Base-by-base conservation (phyloP, 176 grass and related monocot species). In the Phyllostachys edulis region DNA sequence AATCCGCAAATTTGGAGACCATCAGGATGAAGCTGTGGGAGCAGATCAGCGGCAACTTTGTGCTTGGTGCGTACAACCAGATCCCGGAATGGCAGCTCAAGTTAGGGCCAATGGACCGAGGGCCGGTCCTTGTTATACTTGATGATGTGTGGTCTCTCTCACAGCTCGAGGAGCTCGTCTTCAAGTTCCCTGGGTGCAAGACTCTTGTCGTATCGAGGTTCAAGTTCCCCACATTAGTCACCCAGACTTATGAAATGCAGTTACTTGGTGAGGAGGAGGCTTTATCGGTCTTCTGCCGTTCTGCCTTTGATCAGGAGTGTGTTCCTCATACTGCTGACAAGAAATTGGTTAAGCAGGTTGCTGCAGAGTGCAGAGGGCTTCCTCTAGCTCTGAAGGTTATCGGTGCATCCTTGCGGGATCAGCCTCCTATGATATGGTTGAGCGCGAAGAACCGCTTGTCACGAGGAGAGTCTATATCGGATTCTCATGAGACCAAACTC, bases 331-430 rank as follows among this genome's bases (percentile, higher is more conserved):
- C 80, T 23, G 83, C 83, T 86, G 91, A 99, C 87, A 96, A 92
- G 89, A 99, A 92, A 66, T 80, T 99, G 80, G 97, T 96, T 63
- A 87, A 89, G 91, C 97, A 96, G 89, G 93, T 99, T 54, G 90
- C 91, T 85, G 80, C 87, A 2, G 93, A 99, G 86, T 99, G 97
- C 81, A 94, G 92, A 89, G 97, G 93, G 32, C 97, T 96, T 89
- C 97, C 97, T 84, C 71, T 99, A 41, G 97, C 97, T 18, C 78
- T 99, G 44, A 99, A 96, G 65, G 93, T 99, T 10, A 95, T 99
- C 0, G 97, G 89, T 26, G 89, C 93, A 67, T 99, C 97, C 0
- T 79, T 99, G 85, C 80, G 89, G 24, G 90, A 88, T 62, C 93
- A 99, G 21, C 91, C 93, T 38, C 91, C 97, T 40, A 99, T 88